Evolutionary conservation across 345 rosid species (phyloP), one percentile per base, ranked within the genome.

Genomic region (Aurinia saxatilis): DNA sequence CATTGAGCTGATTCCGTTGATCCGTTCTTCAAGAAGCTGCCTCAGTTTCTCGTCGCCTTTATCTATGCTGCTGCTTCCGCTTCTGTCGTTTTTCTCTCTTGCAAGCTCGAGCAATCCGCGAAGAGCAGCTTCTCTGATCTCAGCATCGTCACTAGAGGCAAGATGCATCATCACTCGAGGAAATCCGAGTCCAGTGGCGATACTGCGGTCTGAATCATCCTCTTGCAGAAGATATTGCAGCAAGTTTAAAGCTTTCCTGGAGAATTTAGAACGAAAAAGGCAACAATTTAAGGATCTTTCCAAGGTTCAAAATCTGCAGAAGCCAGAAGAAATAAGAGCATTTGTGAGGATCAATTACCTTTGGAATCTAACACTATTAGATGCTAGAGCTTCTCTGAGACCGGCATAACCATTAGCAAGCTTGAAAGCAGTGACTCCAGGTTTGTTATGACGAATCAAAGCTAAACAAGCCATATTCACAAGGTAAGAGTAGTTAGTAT

Each of bases 191-290:
- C 86, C 90, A 1, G n/a, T 69, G 5, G 82, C 86, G 10, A 84
- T 72, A 50, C 61, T 78, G 55, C 87, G 69, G 71, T 93, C 92
- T 23, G 90, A 78, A 21, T 66, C 57, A 65, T 87, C 85, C 77
- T 85, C 99, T 4, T 77, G 88, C 44, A 87, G 67, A 6, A 90
- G 87, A 76, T 87, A 93, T 35, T 90, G 88, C 68, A 90, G 78
- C 90, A 93, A 77, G 81, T 90, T 82, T 60, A 93, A 76, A 13
- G 95, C 99, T 78, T 85, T 93, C 87, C 98, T 92, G 96, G 6
- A 58, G 55, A 58, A 59, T 25, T 25, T 6, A 15, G 5, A 67
- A 16, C 5, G 8, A n/a, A 6, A 13, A 10, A 17, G 12, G 5
- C 9, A 35, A 38, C 35, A 29, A 7, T 25, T 47, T 12, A 47